Conservation (phyloP, 2,329 filamentous ascomycete species). For the Aspergillus sp. region DNA sequence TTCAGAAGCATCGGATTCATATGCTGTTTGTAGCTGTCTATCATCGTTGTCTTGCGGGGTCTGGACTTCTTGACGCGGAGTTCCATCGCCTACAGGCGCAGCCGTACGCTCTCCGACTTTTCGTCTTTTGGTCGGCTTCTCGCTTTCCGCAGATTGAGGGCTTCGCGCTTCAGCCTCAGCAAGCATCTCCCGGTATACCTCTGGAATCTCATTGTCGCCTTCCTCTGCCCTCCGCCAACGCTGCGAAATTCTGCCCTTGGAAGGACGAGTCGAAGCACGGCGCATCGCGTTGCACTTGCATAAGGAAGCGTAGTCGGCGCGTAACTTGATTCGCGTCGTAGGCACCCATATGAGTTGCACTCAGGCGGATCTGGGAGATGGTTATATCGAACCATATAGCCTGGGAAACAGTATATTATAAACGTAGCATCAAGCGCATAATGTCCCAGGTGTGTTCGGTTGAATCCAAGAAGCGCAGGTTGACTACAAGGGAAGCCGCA, state of each 20-base stretch:
- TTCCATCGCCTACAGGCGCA: conserved; percentile 2
- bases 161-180: conserved; percentile 30
- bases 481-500: too few species aligned
- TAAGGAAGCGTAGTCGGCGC: too few species aligned
- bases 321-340: too few species aligned
- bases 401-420: too few species aligned
- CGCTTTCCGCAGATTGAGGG: conserved; percentile 13
- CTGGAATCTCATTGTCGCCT: conserved; percentile 21
- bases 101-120: conserved; percentile 22
- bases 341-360: too few species aligned
- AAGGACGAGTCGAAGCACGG: conserved; percentile 10
- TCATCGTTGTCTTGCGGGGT: conserved; percentile 5
- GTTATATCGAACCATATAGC: too few species aligned
- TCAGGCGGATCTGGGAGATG: too few species aligned
- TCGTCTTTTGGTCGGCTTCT: conserved; percentile 30
- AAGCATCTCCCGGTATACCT: conserved; percentile 35
- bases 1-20: conserved; percentile 40
- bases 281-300: conserved; percentile 10
- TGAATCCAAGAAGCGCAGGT: too few species aligned
- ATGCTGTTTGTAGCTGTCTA: conserved; percentile 21
- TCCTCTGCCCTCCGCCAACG: conserved; percentile 5
- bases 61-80: conserved; percentile 7
- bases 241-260: conserved; percentile 7
- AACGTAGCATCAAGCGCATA: too few species aligned
- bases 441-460: too few species aligned